Evolutionary conservation across 257 asterid species (phyloP), one percentile per base, ranked within the genome.

Genomic region (Solanum rostratum): DNA sequence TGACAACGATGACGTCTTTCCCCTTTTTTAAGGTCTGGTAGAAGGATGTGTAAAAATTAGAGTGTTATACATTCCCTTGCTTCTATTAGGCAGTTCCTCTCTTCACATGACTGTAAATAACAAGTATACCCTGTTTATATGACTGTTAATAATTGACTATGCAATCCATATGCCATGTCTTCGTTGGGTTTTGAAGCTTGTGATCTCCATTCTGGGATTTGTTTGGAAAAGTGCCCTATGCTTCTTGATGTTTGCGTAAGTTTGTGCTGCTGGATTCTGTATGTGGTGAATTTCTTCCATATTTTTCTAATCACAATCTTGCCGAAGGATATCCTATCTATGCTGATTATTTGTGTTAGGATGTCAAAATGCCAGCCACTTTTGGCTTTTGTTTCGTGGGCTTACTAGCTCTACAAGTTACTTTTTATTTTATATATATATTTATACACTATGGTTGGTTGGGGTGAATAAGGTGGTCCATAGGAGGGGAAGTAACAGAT

Each of bases 1-100:
- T 85, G 92, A 83, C 82, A 86, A 83, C 79, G 45, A 79, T 1
- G 90, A 88, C 52, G 84, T 85, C 15, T 90, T 90, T 41, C 99
- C 97, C 0, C 92, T 71, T 43, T 81, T 88, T 16, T 95, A 88
- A 91, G 93, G 89, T 90, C 90, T 85, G 33, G 2, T 41, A 19
- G 69, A 80, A 11, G 43, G 33, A 68, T 55, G 27, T 24, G 30
- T 33, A 14, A 29, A 46, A 13, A 14, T 53, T 71, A 73, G n/a
- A 27, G n/a, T 79, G 62, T 29, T 90, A 94, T 93, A 92, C 89
- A 92, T 88, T 88, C 66, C 54, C 52, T 78, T 84, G 71, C 43
- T 73, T 65, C 79, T 71, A 46, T 66, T 55, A 66, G 81, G 81
- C 60, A 49, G 37, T 76, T 7, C 5, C 59, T 45, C 14, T 73